These are phyloP conservation scores for Rhynchosporium secalis DNA, from an alignment of 2,329 filamentous ascomycete species.

Conservation along the genomic window DNA sequence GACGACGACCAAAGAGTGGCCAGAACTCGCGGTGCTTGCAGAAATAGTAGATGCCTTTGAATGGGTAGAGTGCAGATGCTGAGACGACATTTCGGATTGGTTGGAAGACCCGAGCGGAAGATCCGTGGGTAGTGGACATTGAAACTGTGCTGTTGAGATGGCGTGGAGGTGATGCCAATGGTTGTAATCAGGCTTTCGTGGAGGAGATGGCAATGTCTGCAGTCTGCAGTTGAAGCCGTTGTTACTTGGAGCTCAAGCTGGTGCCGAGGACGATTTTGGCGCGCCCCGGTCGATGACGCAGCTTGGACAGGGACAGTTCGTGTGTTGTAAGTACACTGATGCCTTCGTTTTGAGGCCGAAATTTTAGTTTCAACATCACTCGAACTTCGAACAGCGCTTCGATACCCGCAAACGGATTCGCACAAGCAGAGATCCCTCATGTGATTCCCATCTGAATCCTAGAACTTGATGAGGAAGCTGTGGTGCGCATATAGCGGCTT, in stretches of 20 bases:
- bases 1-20: slow-evolving; percentile 73
- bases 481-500: not conserved
- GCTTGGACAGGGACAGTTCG: not conserved
- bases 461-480: not conserved
- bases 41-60: slow-evolving; percentile 82
- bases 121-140: slow-evolving; percentile 7
- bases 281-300: slow-evolving; percentile 17
- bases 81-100: slow-evolving; percentile 35
- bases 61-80: slow-evolving; percentile 50
- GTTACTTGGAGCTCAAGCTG: slow-evolving; percentile 8
- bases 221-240: slow-evolving; percentile 1
- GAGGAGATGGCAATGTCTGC: not conserved
- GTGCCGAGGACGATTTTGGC: not conserved
- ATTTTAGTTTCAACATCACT: not conserved
- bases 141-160: not conserved
- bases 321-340: no score
- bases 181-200: not conserved
- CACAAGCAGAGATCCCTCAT: not conserved
- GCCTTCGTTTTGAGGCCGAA: slow-evolving; percentile 8
- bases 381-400: not conserved
- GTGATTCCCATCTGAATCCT: not conserved
- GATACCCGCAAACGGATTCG: not conserved
- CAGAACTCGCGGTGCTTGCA: slow-evolving; percentile 74
- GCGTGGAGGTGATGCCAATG: not conserved
- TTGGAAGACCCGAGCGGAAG: slow-evolving; percentile 16